phyloP scores from a whole-genome alignment of 129 eudicot species.

The Tagetes erecta region DNA sequence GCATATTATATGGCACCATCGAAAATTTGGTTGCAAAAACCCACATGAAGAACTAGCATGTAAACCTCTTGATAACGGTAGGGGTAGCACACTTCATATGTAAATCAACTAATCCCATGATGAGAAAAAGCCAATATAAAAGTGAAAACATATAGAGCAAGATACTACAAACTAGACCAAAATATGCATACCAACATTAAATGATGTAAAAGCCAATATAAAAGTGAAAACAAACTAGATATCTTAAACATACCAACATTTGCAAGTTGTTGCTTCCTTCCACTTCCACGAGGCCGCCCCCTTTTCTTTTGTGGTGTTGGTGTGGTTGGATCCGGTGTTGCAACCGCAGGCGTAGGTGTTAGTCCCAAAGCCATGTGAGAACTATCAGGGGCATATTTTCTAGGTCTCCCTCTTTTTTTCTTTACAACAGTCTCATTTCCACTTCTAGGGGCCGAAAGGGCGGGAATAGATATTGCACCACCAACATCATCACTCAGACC shows the following conservation, averaged over 20 bases:
- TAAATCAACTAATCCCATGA: background rate
- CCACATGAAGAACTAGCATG: too few species aligned
- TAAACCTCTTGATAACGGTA: too few species aligned
- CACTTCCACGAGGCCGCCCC: constrained; percentile 92
- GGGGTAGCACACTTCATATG: background rate
- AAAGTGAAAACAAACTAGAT: background rate
- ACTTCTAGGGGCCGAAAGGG: constrained; percentile 36
- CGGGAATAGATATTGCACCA: constrained; percentile 8
- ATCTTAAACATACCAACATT: constrained; percentile 56
- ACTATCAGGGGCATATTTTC: constrained; percentile 87
- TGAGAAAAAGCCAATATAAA: background rate
- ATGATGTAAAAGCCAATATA: background rate
- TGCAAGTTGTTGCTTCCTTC: constrained; percentile 83
- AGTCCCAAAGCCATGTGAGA: constrained; percentile 58
- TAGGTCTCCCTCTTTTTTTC: constrained; percentile 95
- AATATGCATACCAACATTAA: background rate
- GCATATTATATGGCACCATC: too few species aligned
- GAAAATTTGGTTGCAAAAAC: too few species aligned
- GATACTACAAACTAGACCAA: background rate
- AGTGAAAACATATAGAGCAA: background rate
- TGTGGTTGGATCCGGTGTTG: constrained; percentile 41
- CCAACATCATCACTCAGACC: background rate
- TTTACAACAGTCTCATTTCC: constrained; percentile 46
- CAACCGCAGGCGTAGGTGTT: constrained; percentile 46
- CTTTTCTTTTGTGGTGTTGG: constrained; percentile 47